Evolutionary conservation across 805 yeast species (phyloP).

Genomic region (Lipomyces spencermartinsiae): DNA sequence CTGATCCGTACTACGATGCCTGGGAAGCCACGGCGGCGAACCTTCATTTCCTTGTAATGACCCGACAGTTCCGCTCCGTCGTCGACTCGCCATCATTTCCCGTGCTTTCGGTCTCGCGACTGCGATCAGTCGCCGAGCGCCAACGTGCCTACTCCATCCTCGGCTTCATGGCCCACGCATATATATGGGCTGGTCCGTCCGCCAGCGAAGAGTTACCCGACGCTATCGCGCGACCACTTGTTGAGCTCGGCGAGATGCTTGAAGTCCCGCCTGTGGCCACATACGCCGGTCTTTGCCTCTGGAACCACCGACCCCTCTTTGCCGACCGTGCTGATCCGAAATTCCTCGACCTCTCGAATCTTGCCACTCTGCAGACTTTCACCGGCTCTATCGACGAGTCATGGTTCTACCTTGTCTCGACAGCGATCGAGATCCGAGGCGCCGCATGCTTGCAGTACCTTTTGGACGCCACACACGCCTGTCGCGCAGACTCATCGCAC

Average conservation of each 20-base stretch:
- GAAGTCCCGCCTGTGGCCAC: conserved; percentile 87
- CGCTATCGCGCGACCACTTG: conserved; percentile 73
- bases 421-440: conserved; percentile 82
- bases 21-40: conserved; percentile 78
- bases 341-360: conserved; percentile 68
- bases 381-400: conserved; percentile 91
- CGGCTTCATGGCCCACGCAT: conserved; percentile 84
- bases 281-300: conserved; percentile 82
- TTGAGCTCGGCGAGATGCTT: conserved; percentile 61
- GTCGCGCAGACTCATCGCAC: conserved; percentile 54
- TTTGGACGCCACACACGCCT: conserved; percentile 65
- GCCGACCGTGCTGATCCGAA: conserved; percentile 48
- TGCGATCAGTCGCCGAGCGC: conserved; percentile 57
- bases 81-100: conserved; percentile 60
- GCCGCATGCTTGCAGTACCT: conserved; percentile 74
- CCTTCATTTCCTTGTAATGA: conserved; percentile 75
- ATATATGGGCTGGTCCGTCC: conserved; percentile 79
- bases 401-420: conserved; percentile 92
- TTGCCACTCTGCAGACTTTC: conserved; percentile 81
- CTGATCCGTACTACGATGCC: conserved; percentile 66
- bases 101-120: conserved; percentile 55
- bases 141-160: conserved; percentile 83
- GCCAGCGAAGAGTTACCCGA: conserved; percentile 67
- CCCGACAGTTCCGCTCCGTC: conserved; percentile 63
- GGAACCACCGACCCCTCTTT: conserved; percentile 63